Conservation (phyloP, 2,329 filamentous ascomycete species). For the Xylariales sp. region DNA sequence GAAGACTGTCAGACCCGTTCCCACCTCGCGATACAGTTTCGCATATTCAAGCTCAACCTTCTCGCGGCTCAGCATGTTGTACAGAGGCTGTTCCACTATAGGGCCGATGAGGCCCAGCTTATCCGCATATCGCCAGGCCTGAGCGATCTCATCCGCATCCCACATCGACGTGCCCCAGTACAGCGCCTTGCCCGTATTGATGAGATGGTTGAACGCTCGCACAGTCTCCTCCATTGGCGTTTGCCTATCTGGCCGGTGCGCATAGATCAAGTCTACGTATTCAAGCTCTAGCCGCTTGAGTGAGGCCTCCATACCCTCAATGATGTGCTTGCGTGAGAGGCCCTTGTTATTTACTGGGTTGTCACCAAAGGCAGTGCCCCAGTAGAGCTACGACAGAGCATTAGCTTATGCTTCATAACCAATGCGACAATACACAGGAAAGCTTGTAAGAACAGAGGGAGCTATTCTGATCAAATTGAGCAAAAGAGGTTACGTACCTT, state of each 20-base stretch:
- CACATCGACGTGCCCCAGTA: constrained; percentile 79
- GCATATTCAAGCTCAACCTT: constrained; percentile 73
- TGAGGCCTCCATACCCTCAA: constrained; percentile 72
- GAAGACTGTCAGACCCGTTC: constrained; percentile 72
- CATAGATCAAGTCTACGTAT: constrained; percentile 76
- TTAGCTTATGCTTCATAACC: constrained; percentile 14
- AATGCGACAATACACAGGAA: neutral
- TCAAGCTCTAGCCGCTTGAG: constrained; percentile 67
- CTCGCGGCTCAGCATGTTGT: constrained; percentile 71
- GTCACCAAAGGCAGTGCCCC: constrained; percentile 69
- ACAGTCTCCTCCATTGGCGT: constrained; percentile 79
- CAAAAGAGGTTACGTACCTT: constrained; percentile 55
- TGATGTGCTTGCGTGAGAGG: constrained; percentile 75
- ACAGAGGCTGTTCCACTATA: constrained; percentile 74
- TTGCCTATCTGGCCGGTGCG: constrained; percentile 73
- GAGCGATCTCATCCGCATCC: constrained; percentile 72
- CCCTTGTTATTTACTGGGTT: constrained; percentile 75
- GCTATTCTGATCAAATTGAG: neutral
- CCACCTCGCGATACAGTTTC: constrained; percentile 69
- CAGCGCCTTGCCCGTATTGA: constrained; percentile 74
- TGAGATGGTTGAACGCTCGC: constrained; percentile 76
- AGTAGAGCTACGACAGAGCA: constrained; percentile 65
- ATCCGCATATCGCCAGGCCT: constrained; percentile 71
- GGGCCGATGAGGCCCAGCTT: constrained; percentile 71
- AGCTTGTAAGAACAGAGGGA: neutral